Conservation (phyloP, 208 protist species). For the Leishmania guyanensis region DNA sequence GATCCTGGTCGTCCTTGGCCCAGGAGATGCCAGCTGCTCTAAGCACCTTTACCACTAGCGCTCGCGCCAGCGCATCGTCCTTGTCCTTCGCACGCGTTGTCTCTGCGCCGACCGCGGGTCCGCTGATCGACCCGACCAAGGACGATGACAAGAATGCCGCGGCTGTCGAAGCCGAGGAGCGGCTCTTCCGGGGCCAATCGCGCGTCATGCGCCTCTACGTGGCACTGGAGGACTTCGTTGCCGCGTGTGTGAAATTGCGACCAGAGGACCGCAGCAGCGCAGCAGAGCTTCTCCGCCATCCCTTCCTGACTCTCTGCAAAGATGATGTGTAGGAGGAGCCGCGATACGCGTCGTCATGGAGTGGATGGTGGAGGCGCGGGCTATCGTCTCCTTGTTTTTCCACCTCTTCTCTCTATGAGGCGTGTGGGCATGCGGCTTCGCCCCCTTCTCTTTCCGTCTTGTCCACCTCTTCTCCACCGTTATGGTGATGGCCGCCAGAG, state of each 20-base stretch:
- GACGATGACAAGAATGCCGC: neutral
- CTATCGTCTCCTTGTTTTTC: neutral
- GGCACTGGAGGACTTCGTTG: constrained; percentile 59
- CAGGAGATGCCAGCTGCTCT: neutral
- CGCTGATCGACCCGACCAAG: neutral
- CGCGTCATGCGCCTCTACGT: constrained; percentile 47
- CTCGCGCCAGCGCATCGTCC: neutral
- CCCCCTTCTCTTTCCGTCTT: neutral
- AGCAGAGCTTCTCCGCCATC: constrained; percentile 66
- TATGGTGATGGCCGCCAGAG: neutral
- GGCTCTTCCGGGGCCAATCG: constrained; percentile 12
- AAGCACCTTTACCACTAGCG: neutral
- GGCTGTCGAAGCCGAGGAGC: constrained; percentile 8
- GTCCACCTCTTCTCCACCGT: neutral
- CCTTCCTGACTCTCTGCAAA: constrained; percentile 51
- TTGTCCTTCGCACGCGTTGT: neutral
- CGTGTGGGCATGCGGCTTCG: neutral
- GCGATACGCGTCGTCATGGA: neutral
- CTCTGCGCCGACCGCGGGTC: neutral
- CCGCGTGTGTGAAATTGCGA: constrained; percentile 50
- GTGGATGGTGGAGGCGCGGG: neutral
- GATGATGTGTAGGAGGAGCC: neutral
- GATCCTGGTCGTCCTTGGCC: neutral
- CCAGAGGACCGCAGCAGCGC: constrained; percentile 68
- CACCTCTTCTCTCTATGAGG: neutral